Evolutionary conservation across 73 alveolate genomes (phyloP).

Genomic region (Durusdinium trenchii): DNA sequence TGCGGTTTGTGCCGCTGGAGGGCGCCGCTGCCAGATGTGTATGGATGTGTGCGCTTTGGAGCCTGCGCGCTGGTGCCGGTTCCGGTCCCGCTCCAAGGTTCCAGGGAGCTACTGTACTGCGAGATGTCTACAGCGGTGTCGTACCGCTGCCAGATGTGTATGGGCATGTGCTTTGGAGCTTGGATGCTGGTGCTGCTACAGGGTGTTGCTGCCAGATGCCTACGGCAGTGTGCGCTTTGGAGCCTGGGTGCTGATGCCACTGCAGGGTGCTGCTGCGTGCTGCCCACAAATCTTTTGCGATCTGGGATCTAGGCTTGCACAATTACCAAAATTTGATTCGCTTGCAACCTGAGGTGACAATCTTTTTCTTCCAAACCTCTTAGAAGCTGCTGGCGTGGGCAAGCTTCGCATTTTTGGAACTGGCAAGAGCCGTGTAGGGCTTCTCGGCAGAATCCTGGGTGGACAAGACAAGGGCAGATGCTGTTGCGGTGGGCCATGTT

Average conservation of each 20-base stretch:
- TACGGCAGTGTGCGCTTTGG: background rate
- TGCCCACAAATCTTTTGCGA: background rate
- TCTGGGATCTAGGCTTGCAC: background rate
- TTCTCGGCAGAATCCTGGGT: background rate
- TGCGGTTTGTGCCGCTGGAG: too few species aligned
- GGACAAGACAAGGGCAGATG: too few species aligned
- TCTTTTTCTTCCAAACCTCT: conserved; percentile 72
- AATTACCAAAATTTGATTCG: background rate
- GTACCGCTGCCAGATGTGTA: too few species aligned
- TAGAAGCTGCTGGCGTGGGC: conserved; percentile 90
- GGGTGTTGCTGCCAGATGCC: too few species aligned
- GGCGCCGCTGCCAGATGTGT: too few species aligned
- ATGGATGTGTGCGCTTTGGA: too few species aligned
- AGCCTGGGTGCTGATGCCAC: background rate
- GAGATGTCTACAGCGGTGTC: too few species aligned
- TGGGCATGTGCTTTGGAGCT: too few species aligned
- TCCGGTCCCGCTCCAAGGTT: too few species aligned
- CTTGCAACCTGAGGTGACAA: conserved; percentile 48
- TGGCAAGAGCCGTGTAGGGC: conserved; percentile 87
- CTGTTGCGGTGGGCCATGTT: background rate
- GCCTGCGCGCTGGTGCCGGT: too few species aligned
- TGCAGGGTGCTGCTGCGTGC: background rate
- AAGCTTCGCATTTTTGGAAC: conserved; percentile 82
- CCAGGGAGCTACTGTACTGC: too few species aligned
- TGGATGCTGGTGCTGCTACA: too few species aligned